These are phyloP conservation scores for Fusarium sp. DNA, from an alignment of 2,329 filamentous ascomycete genomes.

Conservation along the genomic window DNA sequence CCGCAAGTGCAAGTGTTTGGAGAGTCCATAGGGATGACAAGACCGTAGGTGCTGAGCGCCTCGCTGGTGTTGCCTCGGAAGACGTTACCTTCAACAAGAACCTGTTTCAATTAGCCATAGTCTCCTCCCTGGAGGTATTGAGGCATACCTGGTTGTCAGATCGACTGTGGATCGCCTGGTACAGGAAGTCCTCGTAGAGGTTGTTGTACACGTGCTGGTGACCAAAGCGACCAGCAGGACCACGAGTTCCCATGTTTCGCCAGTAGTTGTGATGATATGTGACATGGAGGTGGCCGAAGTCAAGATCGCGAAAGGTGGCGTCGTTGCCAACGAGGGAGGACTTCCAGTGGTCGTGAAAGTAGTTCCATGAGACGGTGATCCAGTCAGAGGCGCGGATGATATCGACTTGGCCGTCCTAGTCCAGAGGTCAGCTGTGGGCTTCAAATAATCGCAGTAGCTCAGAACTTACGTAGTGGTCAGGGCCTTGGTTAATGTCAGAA, in stretches of 20 bases:
- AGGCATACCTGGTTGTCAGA: slow-evolving; percentile 55
- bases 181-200: slow-evolving; percentile 60
- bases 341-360: slow-evolving; percentile 64
- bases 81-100: slow-evolving; percentile 63
- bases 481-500: slow-evolving; percentile 55
- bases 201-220: slow-evolving; percentile 64
- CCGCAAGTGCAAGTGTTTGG: slow-evolving; percentile 66
- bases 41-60: slow-evolving; percentile 65
- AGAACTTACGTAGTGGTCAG: slow-evolving; percentile 52
- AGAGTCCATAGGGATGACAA: slow-evolving; percentile 67
- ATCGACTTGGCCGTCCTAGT: slow-evolving; percentile 59
- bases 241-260: slow-evolving; percentile 59
- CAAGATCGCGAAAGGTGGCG: slow-evolving; percentile 54
- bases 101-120: slow-evolving; percentile 40
- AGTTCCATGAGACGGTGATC: slow-evolving; percentile 62
- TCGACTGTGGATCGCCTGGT: slow-evolving; percentile 63
- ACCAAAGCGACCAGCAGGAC: slow-evolving; percentile 62
- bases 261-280: slow-evolving; percentile 65
- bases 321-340: slow-evolving; percentile 59
- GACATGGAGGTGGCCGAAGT: slow-evolving; percentile 59
- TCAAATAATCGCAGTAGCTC: accelerated
- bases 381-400: slow-evolving; percentile 60
- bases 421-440: background rate
- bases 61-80: slow-evolving; percentile 61
- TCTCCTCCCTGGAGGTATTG: accelerated